Evolutionary conservation across 257 asterid genomes (phyloP).

Genomic region (Solanum chaucha): DNA sequence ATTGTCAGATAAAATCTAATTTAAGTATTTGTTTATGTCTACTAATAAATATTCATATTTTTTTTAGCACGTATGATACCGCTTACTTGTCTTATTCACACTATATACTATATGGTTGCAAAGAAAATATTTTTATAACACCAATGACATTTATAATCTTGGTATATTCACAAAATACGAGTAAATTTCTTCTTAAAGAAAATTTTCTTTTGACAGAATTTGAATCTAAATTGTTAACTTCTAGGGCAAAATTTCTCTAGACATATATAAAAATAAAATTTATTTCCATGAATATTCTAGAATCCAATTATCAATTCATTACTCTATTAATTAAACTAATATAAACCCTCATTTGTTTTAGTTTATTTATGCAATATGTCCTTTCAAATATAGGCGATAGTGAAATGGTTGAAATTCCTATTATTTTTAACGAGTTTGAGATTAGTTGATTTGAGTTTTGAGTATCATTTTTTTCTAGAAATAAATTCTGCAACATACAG

Average conservation of each 20-base stretch:
- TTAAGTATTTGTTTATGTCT: background rate
- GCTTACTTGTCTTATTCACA: background rate
- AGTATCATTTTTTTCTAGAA: background rate
- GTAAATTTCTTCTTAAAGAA: background rate
- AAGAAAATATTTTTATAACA: background rate
- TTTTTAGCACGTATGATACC: background rate
- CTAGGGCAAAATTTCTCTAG: background rate
- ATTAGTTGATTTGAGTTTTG: background rate
- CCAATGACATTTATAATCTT: background rate
- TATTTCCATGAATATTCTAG: background rate
- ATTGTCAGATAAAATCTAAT: no score
- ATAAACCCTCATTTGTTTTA: background rate
- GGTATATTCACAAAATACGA: background rate
- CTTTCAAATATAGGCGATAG: background rate
- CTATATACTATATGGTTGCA: background rate
- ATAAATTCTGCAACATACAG: background rate
- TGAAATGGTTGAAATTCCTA: background rate
- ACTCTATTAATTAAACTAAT: background rate
- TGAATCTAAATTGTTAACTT: background rate
- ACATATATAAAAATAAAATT: background rate
- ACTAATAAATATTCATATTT: background rate
- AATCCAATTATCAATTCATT: background rate
- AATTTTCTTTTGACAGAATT: background rate
- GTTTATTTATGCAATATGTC: background rate
- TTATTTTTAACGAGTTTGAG: no score